Percentiles rank a stretch among this genome's conserved stretches.
phyloP scores from a whole-genome alignment of 495 filamentous ascomycete species.

The Xylaria nigripes region DNA sequence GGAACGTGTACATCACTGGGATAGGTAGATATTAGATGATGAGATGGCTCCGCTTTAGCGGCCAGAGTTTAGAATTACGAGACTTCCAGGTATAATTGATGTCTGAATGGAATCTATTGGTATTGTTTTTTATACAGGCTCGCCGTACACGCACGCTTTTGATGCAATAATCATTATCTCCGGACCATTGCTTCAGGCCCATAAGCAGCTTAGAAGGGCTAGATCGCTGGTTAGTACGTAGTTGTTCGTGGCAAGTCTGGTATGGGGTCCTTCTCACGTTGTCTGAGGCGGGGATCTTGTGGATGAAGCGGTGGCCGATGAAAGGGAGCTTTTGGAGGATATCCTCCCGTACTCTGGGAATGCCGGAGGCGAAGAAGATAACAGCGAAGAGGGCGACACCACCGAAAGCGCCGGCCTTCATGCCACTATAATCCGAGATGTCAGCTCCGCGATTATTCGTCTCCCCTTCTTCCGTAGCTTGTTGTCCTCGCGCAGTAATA shows the following conservation, averaged over 20 bases:
- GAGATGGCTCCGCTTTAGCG: neutral
- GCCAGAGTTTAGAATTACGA: slow-evolving; percentile 2
- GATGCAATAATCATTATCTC: slow-evolving; percentile 1
- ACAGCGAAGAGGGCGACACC: slow-evolving; percentile 48
- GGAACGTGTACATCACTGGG: slow-evolving; percentile 12
- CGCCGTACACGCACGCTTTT: slow-evolving; percentile 17
- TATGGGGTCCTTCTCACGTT: slow-evolving; percentile 35
- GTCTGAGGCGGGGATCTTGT: slow-evolving; percentile 50
- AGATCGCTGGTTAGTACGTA: neutral
- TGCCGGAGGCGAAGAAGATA: slow-evolving; percentile 52
- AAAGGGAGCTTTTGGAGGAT: slow-evolving; percentile 52
- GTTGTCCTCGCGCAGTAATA: no score
- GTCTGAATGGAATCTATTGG: slow-evolving; percentile 24
- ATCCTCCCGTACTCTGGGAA: slow-evolving; percentile 47
- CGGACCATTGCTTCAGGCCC: neutral
- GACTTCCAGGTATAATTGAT: slow-evolving; percentile 3
- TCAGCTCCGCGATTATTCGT: slow-evolving; percentile 4
- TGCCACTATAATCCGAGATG: slow-evolving; percentile 30
- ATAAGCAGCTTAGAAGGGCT: slow-evolving; percentile 38
- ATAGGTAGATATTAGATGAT: slow-evolving; percentile 11
- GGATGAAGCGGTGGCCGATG: slow-evolving; percentile 39
- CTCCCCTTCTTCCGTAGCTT: neutral
- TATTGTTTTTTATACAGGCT: slow-evolving; percentile 17
- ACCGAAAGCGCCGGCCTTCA: slow-evolving; percentile 42
- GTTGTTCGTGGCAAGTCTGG: neutral